Conservation (phyloP, 768 basidiomycete genomes). For the Termitomyces sp. region DNA sequence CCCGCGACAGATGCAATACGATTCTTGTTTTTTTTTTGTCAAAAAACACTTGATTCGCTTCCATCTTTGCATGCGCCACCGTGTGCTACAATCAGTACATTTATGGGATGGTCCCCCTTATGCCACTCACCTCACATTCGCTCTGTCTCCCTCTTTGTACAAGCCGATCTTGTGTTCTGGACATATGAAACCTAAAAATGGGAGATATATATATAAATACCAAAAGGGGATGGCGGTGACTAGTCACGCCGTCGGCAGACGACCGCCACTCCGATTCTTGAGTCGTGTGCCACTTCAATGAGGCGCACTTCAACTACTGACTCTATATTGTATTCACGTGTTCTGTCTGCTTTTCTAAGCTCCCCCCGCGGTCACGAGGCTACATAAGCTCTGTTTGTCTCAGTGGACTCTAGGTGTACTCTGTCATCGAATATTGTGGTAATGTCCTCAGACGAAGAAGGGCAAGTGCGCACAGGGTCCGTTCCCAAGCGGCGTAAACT, state of each 20-base stretch:
- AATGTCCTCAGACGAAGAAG: conserved; percentile 12
- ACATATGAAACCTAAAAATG: neutral
- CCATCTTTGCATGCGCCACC: neutral
- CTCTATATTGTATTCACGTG: neutral
- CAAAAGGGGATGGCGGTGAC: conserved; percentile 9
- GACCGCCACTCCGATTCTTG: neutral
- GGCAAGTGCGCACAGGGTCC: neutral
- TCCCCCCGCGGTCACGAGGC: neutral
- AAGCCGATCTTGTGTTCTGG: neutral
- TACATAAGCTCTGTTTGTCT: neutral
- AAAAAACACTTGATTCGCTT: neutral
- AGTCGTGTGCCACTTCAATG: conserved; percentile 1
- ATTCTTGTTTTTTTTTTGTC: neutral
- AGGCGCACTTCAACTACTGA: neutral
- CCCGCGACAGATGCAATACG: neutral
- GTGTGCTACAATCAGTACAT: neutral
- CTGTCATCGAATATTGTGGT: neutral
- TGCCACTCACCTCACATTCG: neutral
- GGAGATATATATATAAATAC: neutral
- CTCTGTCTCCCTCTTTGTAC: neutral
- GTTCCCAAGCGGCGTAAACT: conserved; percentile 47
- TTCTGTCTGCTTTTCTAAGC: neutral
- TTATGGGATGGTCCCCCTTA: neutral
- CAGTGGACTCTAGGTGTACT: neutral
- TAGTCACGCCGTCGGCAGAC: conserved; percentile 2